A percentile compares a stretch with the other conserved stretches of the same genome.
Conservation (phyloP, 2,329 filamentous ascomycete species). For the Aspergillus ibericus region DNA sequence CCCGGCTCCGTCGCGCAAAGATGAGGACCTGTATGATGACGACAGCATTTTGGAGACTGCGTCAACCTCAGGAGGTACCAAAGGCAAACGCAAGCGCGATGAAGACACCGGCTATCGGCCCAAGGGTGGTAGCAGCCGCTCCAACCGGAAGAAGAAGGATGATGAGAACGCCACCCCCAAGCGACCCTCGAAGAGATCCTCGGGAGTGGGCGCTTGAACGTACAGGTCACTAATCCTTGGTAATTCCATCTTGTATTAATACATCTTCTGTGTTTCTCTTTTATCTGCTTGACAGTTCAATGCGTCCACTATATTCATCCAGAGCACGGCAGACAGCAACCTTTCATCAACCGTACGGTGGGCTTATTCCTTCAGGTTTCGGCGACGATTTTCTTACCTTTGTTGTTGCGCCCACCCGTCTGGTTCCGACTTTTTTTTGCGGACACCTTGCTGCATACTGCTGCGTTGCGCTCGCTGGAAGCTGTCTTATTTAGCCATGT, state of each 20-base stretch:
- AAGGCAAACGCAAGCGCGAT: conserved; percentile 50
- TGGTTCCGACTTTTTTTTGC: too few relatives aligned
- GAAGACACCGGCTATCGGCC: conserved; percentile 49
- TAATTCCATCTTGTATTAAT: conserved; percentile 17
- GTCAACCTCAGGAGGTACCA: conserved; percentile 32
- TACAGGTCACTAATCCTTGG: not conserved
- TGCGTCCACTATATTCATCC: not conserved
- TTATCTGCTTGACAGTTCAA: not conserved
- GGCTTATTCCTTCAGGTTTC: not conserved
- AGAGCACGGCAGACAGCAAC: not conserved
- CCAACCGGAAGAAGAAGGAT: conserved; percentile 43
- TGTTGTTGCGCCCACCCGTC: too few relatives aligned
- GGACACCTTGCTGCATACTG: too few relatives aligned
- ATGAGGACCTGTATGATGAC: conserved; percentile 46
- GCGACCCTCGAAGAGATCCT: conserved; percentile 34
- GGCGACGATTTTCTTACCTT: too few relatives aligned
- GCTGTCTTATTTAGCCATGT: too few relatives aligned
- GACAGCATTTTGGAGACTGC: conserved; percentile 43
- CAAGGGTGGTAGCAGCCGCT: conserved; percentile 46
- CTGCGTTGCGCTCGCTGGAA: too few relatives aligned
- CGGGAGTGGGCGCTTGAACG: conserved; percentile 25
- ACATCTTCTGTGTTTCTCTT: conserved; percentile 1
- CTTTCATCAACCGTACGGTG: too few relatives aligned
- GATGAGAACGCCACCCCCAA: conserved; percentile 34
- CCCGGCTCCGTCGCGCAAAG: conserved; percentile 38